These are phyloP conservation scores for Aspergillus asperescens DNA, from an alignment of 495 filamentous ascomycete genomes.

Conservation along the genomic window DNA sequence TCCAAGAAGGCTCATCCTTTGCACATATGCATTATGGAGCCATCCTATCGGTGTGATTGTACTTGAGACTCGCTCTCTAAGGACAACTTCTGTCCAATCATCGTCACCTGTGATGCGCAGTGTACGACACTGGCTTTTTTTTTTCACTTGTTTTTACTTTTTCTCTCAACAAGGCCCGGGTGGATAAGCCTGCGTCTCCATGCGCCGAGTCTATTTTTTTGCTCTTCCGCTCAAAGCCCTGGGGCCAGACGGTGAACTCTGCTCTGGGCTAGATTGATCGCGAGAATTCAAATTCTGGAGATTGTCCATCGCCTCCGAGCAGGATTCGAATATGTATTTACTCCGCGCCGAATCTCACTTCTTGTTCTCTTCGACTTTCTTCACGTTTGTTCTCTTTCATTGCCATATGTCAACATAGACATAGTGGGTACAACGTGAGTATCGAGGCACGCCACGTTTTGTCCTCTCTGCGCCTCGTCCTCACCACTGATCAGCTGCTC, in stretches of 20 bases:
- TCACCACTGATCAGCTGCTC: not conserved
- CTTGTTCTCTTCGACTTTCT: not conserved
- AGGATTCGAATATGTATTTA: constrained; percentile 8
- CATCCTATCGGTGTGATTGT: constrained; percentile 1
- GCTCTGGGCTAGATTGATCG: constrained; percentile 1
- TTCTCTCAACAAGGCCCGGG: constrained; percentile 7
- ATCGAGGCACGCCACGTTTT: constrained; percentile 15
- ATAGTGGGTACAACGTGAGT: constrained; percentile 13
- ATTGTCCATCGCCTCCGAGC: constrained; percentile 8
- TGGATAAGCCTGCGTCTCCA: constrained; percentile 19
- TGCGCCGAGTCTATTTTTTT: constrained; percentile 20
- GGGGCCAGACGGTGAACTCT: constrained; percentile 10
- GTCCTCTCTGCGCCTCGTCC: constrained; percentile 5
- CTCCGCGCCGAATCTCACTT: constrained; percentile 5
- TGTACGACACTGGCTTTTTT: constrained; percentile 13
- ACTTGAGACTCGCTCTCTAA: not conserved
- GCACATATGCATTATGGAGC: not conserved
- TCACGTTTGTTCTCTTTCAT: not conserved
- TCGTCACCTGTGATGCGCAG: not conserved
- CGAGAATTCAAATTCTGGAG: constrained; percentile 10
- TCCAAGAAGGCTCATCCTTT: not conserved
- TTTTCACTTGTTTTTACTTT: constrained; percentile 12
- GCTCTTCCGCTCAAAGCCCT: constrained; percentile 6
- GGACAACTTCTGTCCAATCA: constrained; percentile 8
- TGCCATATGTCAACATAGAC: constrained; percentile 7